Evolutionary conservation across 768 basidiomycete species (phyloP), one percentile per base, ranked within the genome.

Genomic region (Lyophyllum atratum): DNA sequence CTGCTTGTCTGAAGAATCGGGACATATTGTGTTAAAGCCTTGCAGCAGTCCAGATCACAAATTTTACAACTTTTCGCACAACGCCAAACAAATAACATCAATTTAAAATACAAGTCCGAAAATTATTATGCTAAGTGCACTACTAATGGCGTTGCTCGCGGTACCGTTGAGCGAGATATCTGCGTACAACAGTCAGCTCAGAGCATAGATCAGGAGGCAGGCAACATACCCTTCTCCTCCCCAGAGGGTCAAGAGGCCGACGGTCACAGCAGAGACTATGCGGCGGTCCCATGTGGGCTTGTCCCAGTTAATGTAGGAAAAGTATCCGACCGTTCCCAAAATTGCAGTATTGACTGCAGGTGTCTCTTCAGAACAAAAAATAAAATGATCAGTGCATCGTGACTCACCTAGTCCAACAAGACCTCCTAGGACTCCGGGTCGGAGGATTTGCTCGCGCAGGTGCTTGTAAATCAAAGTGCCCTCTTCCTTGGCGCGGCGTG

Each of bases 1-100:
- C 88, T 58, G 84, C 90, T 77, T 86, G 83, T 78, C 89, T 86
- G 79, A 94, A 93, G 77, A 95, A 94, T 68, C 92, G 85, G 59
- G 92, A 93, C 91, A 94, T 93, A 46, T 45, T 66, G 50, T 37
- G 45, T 47, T 34, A 49, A 39, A 46, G 43, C 47, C 43, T 54
- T 49, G 48, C 42, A 47, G 40, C 4, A 48, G n/a, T n/a, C n/a
- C 43, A 28, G 25, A 10, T 24, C 11, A 19, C 33, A 53, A 62
- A 66, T 60, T 66, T 64, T 62, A 58, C 47, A 58, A 52, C 11
- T 58, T 53, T 33, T 24, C 51, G 58, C 42, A 14, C 14, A 53
- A 56, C 25, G 9, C 48, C 21, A 26, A 43, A 42, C 37, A 54
- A 25, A 52, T 17, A 50, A 29, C 10, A 52, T 49, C 22, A 33